Evolutionary conservation across 768 basidiomycete genomes (phyloP).

Genomic region (Antrodiella citrinella): DNA sequence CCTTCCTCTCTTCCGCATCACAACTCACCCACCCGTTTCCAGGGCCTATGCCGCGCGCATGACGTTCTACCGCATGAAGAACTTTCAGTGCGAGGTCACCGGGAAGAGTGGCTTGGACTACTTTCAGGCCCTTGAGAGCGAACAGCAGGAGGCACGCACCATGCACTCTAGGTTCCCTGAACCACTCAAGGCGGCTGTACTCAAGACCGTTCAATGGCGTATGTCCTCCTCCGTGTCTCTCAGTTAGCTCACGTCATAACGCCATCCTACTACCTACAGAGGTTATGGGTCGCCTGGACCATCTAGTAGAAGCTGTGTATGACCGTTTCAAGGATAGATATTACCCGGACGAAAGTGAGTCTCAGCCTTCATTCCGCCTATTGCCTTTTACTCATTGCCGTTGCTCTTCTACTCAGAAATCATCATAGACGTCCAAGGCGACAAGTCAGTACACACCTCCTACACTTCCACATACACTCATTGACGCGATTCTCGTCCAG

Average conservation of each 20-base stretch:
- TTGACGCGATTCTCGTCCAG: slow-evolving; percentile 29
- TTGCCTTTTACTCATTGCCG: slow-evolving; percentile 4
- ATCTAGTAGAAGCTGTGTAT: slow-evolving; percentile 88
- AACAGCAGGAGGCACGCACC: slow-evolving; percentile 80
- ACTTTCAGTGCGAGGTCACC: slow-evolving; percentile 96
- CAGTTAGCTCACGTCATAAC: slow-evolving; percentile 7
- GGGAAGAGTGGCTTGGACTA: slow-evolving; percentile 92
- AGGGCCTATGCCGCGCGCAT: slow-evolving; percentile 84
- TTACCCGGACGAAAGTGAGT: slow-evolving; percentile 82
- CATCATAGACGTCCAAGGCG: slow-evolving; percentile 78
- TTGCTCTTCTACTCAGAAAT: slow-evolving; percentile 45
- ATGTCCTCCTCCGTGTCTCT: slow-evolving; percentile 30
- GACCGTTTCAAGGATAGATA: slow-evolving; percentile 97
- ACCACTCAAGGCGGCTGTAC: slow-evolving; percentile 83
- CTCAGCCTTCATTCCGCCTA: slow-evolving; percentile 6
- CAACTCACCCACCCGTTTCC: slow-evolving; percentile 21
- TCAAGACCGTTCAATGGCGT: slow-evolving; percentile 97
- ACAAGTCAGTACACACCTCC: slow-evolving; percentile 50
- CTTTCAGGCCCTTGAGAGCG: slow-evolving; percentile 89
- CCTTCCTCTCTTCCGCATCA: neutral
- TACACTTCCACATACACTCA: slow-evolving; percentile 7
- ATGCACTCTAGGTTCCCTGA: slow-evolving; percentile 91
- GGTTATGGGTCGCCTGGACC: slow-evolving; percentile 94
- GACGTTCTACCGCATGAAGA: slow-evolving; percentile 89
- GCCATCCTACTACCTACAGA: slow-evolving; percentile 39